These are phyloP conservation scores for Calamus simplicifolius DNA, from an alignment of 176 grass and related monocot genomes.

Conservation along the genomic window DNA sequence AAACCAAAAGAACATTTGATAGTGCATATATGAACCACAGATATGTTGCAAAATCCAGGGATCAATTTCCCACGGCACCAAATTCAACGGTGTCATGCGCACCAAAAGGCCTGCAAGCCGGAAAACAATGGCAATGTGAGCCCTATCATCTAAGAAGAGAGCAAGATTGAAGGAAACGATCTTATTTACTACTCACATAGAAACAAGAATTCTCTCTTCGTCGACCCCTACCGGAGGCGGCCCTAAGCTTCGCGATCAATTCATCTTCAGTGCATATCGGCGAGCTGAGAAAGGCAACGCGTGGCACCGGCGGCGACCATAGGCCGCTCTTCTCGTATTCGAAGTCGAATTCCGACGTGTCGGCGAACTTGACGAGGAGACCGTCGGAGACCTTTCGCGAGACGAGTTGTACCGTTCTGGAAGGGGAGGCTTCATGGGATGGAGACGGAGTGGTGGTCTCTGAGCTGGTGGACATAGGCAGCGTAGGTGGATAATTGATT, in stretches of 20 bases:
- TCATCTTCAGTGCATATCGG: constrained; percentile 16
- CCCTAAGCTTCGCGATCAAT: constrained; percentile 13
- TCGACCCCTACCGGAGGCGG: not conserved
- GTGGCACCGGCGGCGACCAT: constrained; percentile 70
- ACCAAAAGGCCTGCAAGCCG: too few relatives aligned
- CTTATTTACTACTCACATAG: too few relatives aligned
- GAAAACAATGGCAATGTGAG: too few relatives aligned
- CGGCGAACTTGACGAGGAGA: constrained; percentile 63
- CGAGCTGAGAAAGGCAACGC: constrained; percentile 27
- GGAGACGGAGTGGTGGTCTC: constrained; percentile 1
- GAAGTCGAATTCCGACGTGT: constrained; percentile 68
- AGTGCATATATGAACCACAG: too few relatives aligned
- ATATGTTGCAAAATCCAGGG: too few relatives aligned
- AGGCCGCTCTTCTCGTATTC: constrained; percentile 69
- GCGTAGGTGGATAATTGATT: constrained; percentile 11
- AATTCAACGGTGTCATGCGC: too few relatives aligned
- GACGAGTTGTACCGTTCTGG: constrained; percentile 42
- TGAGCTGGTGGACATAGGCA: constrained; percentile 12
- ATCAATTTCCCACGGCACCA: too few relatives aligned
- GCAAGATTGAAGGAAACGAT: too few relatives aligned
- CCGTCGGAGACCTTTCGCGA: constrained; percentile 53
- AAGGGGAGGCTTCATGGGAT: constrained; percentile 16
- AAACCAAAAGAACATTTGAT: too few relatives aligned
- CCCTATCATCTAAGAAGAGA: too few relatives aligned
- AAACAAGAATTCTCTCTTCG: not conserved